A percentile compares a stretch with the other conserved stretches of the same genome.
Evolutionary conservation across 495 filamentous ascomycete species (phyloP).

Genomic region (Aspergillus incahuasiensis): DNA sequence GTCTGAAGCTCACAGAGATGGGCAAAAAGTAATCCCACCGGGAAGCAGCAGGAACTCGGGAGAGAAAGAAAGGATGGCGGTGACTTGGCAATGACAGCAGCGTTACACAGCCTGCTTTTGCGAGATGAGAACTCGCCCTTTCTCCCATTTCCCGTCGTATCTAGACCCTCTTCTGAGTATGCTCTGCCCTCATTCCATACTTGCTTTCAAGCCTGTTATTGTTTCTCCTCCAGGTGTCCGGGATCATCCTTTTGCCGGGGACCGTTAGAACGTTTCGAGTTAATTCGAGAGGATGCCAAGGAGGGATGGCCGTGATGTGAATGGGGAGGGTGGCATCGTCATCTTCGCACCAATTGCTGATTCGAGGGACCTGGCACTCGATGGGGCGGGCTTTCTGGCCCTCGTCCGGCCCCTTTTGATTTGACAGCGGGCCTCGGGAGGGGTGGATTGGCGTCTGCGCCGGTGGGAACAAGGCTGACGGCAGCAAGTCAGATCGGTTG

Average conservation of each 20-base stretch:
- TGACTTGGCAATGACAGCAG: background rate
- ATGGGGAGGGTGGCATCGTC: conserved; percentile 10
- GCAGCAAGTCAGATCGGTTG: conserved; percentile 26
- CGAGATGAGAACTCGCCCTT: background rate
- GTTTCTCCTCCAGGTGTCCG: background rate
- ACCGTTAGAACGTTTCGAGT: conserved; percentile 48
- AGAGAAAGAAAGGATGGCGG: background rate
- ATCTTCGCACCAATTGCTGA: conserved; percentile 5
- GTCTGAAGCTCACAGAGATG: background rate
- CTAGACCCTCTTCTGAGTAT: background rate
- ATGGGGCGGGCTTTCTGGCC: conserved; percentile 10
- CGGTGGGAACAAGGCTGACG: conserved; percentile 34
- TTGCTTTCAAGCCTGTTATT: background rate
- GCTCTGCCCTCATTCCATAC: background rate
- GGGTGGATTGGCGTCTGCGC: conserved; percentile 20
- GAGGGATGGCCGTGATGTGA: conserved; percentile 15
- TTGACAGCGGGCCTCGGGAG: conserved; percentile 15
- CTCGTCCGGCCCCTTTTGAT: conserved; percentile 4
- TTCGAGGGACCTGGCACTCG: conserved; percentile 18
- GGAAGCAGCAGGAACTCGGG: background rate
- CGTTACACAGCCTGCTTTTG: background rate
- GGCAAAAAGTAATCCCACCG: background rate
- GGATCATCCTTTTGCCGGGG: conserved; percentile 20
- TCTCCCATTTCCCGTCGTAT: background rate
- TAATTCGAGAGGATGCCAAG: conserved; percentile 33